Base-by-base conservation (phyloP, 148 eudicot genomes). In the Simmondsia chinensis region DNA sequence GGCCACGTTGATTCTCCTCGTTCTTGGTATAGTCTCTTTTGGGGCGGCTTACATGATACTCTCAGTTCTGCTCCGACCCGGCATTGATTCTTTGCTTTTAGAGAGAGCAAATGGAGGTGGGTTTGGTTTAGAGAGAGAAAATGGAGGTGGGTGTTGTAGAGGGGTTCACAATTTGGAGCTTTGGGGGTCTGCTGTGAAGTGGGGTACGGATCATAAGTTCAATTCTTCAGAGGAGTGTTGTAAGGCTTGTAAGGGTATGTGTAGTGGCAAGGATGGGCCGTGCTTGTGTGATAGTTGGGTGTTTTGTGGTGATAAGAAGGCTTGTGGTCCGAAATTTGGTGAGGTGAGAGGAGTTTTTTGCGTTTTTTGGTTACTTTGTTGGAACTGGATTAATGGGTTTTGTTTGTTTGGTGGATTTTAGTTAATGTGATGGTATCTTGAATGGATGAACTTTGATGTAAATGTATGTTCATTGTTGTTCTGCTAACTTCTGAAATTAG, bases 221-320 rank as follows among this genome's bases (percentile, higher is more conserved):
- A 63, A 71, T 71, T 59, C 78, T 20, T 54, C 70, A 7, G 48
- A 56, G 34, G 81, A 74, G 60, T 81, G 89, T 30, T 81, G 89
- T 50, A 21, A 58, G 41, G 74, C 83, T 50, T 81, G 89, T 50
- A 81, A 81, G 58, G 66, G 49, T 4, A 68, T 77, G 79, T 81
- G 89, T 65, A 68, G 39, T 48, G 84, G 69, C 1, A 65, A 65
- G 3, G 71, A 63, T 50, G 89, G 89, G 35, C 73, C 74, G 33
- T 81, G 89, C 42, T 77, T 81, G 79, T 77, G 89, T 68, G 84
- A 81, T 63, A 57, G 59, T 50, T 81, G 89, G 89, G 89, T 81
- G 48, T 81, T 77, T 66, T 81, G 89, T 47, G 89, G 84, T 28
- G 67, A 81, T 63, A 65, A 43, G n/a, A 31, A 56, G 9, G 74